phyloP scores from a whole-genome alignment of 345 rosid species.

The Boechera retrofracta region DNA sequence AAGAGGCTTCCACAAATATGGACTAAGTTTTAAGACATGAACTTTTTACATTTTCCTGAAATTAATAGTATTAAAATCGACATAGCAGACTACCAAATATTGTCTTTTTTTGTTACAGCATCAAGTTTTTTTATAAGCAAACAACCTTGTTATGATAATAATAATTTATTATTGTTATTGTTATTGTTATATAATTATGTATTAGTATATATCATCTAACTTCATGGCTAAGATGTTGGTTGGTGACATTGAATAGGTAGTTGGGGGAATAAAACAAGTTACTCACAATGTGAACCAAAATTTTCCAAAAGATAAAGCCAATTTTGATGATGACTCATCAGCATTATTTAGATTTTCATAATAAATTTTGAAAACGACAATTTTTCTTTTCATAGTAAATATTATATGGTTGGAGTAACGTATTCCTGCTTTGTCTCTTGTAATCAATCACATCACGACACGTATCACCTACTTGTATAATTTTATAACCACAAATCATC shows the following conservation, averaged over 20 bases:
- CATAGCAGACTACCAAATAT: not conserved
- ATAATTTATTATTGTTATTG: not conserved
- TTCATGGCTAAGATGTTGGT: slow-evolving; percentile 30
- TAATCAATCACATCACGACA: slow-evolving; percentile 29
- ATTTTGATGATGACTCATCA: slow-evolving; percentile 38
- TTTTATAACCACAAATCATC: slow-evolving; percentile 11
- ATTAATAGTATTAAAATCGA: not conserved
- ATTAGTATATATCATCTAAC: not conserved
- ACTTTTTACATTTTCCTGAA: not conserved
- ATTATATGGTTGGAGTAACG: slow-evolving; percentile 34
- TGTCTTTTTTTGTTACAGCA: not conserved
- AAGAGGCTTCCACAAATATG: not conserved
- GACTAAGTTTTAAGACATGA: not conserved
- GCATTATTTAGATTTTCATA: slow-evolving; percentile 11
- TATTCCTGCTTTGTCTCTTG: not conserved
- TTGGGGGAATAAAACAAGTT: slow-evolving; percentile 16
- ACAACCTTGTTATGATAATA: not conserved
- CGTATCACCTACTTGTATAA: slow-evolving; percentile 29
- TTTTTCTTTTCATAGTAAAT: not conserved
- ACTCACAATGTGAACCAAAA: slow-evolving; percentile 34
- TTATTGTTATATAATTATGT: not conserved
- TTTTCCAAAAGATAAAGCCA: slow-evolving; percentile 38
- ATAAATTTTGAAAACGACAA: slow-evolving; percentile 14
- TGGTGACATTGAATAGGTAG: slow-evolving; percentile 40
- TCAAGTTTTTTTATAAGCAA: not conserved